These are phyloP conservation scores for Penium margaritaceum DNA, from an alignment of 139 green algal species.

Conservation along the genomic window DNA sequence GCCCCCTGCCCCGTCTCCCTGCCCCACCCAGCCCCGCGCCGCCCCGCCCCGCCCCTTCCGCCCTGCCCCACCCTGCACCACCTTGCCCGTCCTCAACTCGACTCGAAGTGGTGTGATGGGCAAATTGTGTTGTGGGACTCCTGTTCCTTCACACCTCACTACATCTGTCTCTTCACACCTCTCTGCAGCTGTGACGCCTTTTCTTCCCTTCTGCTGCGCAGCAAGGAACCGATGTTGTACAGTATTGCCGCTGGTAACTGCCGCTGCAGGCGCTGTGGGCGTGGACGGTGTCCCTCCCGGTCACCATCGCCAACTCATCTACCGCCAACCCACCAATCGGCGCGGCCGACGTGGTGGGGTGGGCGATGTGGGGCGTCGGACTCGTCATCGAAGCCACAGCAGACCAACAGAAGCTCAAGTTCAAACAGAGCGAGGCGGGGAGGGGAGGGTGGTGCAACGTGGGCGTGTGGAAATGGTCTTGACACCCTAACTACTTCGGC, in stretches of 20 bases:
- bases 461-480: constrained; percentile 64
- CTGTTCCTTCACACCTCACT: too few species aligned
- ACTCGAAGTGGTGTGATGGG: too few species aligned
- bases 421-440: constrained; percentile 60
- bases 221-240: too few species aligned
- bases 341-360: constrained; percentile 27
- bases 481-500: constrained; percentile 85
- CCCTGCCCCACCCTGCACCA: too few species aligned
- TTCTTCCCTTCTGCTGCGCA: too few species aligned
- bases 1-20: background rate
- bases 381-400: constrained; percentile 59
- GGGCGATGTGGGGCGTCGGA: constrained; percentile 56
- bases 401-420: constrained; percentile 72
- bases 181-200: background rate
- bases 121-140: too few species aligned
- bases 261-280: constrained; percentile 82
- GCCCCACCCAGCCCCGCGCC: too few species aligned
- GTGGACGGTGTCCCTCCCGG: constrained; percentile 61
- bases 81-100: too few species aligned
- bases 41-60: too few species aligned
- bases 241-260: too few species aligned
- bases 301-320: constrained; percentile 64
- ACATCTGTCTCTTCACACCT: background rate
- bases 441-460: constrained; percentile 70
- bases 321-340: constrained; percentile 21